Base-by-base conservation (phyloP, 2,329 filamentous ascomycete genomes). In the Diaporthe velutina region DNA sequence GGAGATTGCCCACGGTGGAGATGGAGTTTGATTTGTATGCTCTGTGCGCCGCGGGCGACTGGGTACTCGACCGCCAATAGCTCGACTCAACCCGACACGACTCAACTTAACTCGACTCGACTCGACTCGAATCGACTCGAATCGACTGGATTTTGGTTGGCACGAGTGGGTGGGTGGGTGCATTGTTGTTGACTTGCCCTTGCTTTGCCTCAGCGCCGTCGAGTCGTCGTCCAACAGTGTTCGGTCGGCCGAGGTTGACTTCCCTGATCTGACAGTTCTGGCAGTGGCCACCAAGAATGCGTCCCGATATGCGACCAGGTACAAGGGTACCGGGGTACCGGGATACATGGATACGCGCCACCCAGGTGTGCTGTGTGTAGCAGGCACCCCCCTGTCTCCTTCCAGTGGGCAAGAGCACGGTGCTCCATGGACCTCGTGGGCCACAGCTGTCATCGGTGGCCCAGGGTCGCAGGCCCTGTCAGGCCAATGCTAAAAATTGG, bases 401-500 rank as follows among this genome's bases (percentile, higher is more conserved):
- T 6, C 9, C 60, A 64, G 15, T 45, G 40, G 30, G n/a, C 30
- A 35, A 19, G 64, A 25, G 45, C 64, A 67, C 45, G 64, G 64
- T 22, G 58, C 58, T 15, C 58, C 38, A 45, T 64, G 25, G 60
- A 22, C 25, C 60, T n/a, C 40, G 60, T 64, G 60, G 60, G 40
- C n/a, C 64, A 40, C 64, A 54, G 48, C 64, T 68, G 64, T 52
- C 45, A 67, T 28, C 45, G 25, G 19, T 17, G 22, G 61, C 25
- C 55, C 54, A 22, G 13, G 28, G 13, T 33, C n/a, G 54, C 58
- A 45, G 58, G n/a, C 38, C n/a, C 60, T 60, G 45, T 19, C 33
- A 52, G 22, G 45, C 33, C 45, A 67, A 67, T 52, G 64, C 45
- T 67, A 67, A 67, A 67, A 38, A 52, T 8, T 50, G 64, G 64